These are phyloP conservation scores for Clonostachys rhizophaga DNA, from an alignment of 2,329 filamentous ascomycete species.

Conservation along the genomic window DNA sequence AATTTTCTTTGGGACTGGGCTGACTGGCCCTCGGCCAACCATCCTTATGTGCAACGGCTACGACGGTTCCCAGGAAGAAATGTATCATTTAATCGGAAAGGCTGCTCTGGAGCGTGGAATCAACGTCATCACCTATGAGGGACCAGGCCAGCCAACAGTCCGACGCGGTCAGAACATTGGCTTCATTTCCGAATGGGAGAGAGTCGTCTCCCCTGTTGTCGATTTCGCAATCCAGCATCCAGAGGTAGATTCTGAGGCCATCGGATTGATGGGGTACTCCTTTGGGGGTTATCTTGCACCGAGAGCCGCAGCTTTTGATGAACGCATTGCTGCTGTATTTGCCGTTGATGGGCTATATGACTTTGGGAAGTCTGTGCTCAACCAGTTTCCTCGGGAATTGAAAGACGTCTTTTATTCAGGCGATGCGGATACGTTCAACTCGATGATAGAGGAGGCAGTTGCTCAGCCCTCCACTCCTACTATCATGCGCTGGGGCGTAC, in stretches of 20 bases:
- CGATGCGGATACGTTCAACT: conserved; percentile 4
- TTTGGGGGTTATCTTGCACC: conserved; percentile 32
- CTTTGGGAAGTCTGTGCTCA: neutral
- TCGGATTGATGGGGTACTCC: conserved; percentile 32
- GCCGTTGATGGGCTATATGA: conserved; percentile 22
- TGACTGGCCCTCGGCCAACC: conserved; percentile 15
- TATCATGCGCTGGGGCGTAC: conserved; percentile 16
- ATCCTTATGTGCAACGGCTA: conserved; percentile 28
- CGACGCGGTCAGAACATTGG: conserved; percentile 31
- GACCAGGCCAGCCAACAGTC: conserved; percentile 35
- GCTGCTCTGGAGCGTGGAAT: conserved; percentile 27
- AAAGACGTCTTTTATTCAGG: conserved; percentile 7
- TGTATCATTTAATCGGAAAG: conserved; percentile 21
- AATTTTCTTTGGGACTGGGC: conserved; percentile 14
- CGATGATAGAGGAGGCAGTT: conserved; percentile 1
- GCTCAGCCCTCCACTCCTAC: conserved; percentile 6
- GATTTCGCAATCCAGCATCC: conserved; percentile 19
- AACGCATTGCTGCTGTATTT: conserved; percentile 27
- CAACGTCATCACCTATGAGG: conserved; percentile 39
- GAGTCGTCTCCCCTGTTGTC: conserved; percentile 29
- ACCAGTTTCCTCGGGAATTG: conserved; percentile 3
- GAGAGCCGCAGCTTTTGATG: conserved; percentile 36
- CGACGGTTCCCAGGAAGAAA: conserved; percentile 31
- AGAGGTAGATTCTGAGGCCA: conserved; percentile 19
- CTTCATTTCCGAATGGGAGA: conserved; percentile 39